phyloP scores from a whole-genome alignment of 345 rosid genomes.

The Cardamine resedifolia region DNA sequence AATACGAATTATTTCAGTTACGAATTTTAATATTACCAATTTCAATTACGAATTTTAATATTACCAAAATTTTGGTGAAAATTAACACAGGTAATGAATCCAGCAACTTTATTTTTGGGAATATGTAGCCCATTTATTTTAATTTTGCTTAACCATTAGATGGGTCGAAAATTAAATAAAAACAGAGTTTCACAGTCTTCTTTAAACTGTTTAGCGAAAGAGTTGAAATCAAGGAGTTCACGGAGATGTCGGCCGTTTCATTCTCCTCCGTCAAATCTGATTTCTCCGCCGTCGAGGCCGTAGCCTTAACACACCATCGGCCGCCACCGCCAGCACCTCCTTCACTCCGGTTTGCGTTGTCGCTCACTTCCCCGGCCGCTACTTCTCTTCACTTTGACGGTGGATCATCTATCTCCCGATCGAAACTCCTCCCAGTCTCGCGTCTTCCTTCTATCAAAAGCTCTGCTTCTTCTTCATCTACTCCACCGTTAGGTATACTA shows the following conservation, averaged over 20 bases:
- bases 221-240: background rate
- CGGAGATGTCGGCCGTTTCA: constrained; percentile 33
- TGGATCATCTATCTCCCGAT: constrained; percentile 35
- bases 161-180: too few species aligned
- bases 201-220: background rate
- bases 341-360: constrained; percentile 15
- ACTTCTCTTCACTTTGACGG: constrained; percentile 30
- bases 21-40: background rate
- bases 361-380: constrained; percentile 22
- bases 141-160: too few species aligned
- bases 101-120: too few species aligned
- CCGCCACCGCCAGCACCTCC: constrained; percentile 6
- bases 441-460: constrained; percentile 41
- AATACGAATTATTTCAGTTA: too few species aligned
- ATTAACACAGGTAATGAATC: background rate
- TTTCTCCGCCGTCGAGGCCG: constrained; percentile 44
- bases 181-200: background rate
- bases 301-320: constrained; percentile 42
- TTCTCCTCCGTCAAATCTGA: constrained; percentile 26
- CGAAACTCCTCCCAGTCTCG: constrained; percentile 33
- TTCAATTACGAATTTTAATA: too few species aligned
- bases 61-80: too few species aligned
- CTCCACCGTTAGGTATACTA: constrained; percentile 50
- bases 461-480: constrained; percentile 46
- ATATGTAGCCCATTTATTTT: too few species aligned